Evolutionary conservation across 306 rosid species (phyloP).

Genomic region (Ammopiptanthus mongolicus): DNA sequence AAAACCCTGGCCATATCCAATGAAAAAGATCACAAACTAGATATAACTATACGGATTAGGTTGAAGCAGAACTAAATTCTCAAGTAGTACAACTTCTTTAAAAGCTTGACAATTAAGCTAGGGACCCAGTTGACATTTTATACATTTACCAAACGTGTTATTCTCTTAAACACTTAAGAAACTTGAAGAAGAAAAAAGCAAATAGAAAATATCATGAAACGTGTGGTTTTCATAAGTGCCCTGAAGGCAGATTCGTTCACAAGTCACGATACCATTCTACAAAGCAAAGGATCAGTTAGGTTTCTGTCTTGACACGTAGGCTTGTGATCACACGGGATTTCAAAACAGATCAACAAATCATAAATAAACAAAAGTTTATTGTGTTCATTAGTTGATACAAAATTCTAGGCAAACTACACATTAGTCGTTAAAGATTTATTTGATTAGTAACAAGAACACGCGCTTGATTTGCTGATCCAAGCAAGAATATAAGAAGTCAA

Average conservation of each 20-base stretch:
- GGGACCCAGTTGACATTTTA: conserved; percentile 5
- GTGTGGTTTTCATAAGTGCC: background rate
- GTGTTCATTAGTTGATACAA: background rate
- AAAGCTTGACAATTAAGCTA: conserved; percentile 7
- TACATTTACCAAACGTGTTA: background rate
- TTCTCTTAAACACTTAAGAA: background rate
- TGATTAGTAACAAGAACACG: background rate
- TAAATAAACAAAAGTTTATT: background rate
- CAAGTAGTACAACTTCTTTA: background rate
- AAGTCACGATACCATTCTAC: background rate
- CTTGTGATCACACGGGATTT: background rate
- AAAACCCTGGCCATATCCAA: no score
- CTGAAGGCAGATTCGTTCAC: background rate
- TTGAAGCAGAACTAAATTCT: background rate
- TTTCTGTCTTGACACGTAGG: background rate
- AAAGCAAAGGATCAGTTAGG: background rate
- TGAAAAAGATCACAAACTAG: background rate
- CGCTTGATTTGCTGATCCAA: background rate
- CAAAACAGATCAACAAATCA: background rate
- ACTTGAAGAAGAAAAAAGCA: background rate
- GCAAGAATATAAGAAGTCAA: background rate
- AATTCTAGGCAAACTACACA: background rate
- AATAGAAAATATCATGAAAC: background rate
- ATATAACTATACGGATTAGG: background rate
- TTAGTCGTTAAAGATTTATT: background rate